Evolutionary conservation across 345 rosid species (phyloP).

Genomic region (Citrus mangshanensis): DNA sequence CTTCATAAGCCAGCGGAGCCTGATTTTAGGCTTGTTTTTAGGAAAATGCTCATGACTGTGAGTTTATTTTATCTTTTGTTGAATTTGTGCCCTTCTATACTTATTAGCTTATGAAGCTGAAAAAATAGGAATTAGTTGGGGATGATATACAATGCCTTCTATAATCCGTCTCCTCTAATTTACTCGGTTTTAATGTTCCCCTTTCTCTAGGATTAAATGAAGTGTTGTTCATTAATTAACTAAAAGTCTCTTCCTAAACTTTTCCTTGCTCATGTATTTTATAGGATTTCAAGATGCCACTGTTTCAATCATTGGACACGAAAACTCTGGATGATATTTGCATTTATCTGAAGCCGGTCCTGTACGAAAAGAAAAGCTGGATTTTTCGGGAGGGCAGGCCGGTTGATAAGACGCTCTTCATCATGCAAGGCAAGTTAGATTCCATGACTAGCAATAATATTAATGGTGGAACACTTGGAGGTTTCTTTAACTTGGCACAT

Average conservation of each 20-base stretch:
- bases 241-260: neutral
- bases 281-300: constrained; percentile 53
- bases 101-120: no score
- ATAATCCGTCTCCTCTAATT: no score
- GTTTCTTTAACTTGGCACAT: constrained; percentile 62
- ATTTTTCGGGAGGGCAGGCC: constrained; percentile 87
- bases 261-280: neutral
- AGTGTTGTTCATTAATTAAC: neutral
- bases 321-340: constrained; percentile 33
- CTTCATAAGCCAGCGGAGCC: constrained; percentile 47
- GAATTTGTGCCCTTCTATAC: no score
- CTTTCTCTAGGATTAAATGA: no score
- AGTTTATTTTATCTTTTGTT: neutral
- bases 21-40: neutral
- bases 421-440: constrained; percentile 82
- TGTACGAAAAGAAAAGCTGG: constrained; percentile 83
- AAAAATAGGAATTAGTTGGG: no score
- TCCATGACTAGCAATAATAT: constrained; percentile 50
- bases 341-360: constrained; percentile 72
- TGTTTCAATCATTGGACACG: constrained; percentile 84
- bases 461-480: constrained; percentile 66
- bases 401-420: constrained; percentile 84
- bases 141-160: no score
- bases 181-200: no score
- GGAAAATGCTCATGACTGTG: neutral